Base-by-base conservation (phyloP, 2,329 filamentous ascomycete species). In the Ceratocystis colombiana region DNA sequence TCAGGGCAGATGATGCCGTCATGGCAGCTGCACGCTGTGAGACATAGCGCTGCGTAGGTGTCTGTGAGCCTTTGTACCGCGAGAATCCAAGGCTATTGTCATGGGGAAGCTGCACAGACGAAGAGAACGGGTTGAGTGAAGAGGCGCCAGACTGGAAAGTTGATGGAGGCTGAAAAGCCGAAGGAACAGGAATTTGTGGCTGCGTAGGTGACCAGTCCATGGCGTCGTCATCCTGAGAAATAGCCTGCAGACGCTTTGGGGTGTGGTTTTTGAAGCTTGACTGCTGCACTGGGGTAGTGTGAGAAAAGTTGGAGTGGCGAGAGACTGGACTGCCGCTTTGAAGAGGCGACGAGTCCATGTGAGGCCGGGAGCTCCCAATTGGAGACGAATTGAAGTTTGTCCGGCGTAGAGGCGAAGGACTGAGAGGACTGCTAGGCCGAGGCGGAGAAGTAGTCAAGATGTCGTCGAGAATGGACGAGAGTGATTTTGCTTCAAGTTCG, bases 141-240 rank as follows among this genome's bases (percentile, higher is more conserved):
- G 22, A 46, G n/a, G 61, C 30, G 5, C 28, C 44, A n/a, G 45
- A 12, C 10, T 64, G 59, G 22, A 66, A 37, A 5, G 67, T 62
- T 1, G 62, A 46, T 1, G 67, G 61, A 12, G 64, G 61, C 20
- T 53, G 48, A 53, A 64, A 50, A 10, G 62, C 70, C 75, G 78
- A 71, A 82, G 82, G 25, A 78, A 78, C 65, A 78, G 79, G 69
- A 81, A 74, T 61, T 75, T 74, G 59, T 17, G 78, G 78, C 66
- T 77, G 75, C 0, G 82, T 83, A 1, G 84, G 84, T 4, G 83
- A 80, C 82, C 86, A 88, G 71, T 89, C 87, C 87, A 89, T 89
- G 64, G 79, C 79, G 64, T 85, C 80, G 64, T 79, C 79, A 64
- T 85, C 80, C 50, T 63, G 66, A 4, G 66, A 8, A 74, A 77